These are phyloP conservation scores for Monosporozyma aquatica DNA, from an alignment of 805 yeast genomes.

Conservation along the genomic window DNA sequence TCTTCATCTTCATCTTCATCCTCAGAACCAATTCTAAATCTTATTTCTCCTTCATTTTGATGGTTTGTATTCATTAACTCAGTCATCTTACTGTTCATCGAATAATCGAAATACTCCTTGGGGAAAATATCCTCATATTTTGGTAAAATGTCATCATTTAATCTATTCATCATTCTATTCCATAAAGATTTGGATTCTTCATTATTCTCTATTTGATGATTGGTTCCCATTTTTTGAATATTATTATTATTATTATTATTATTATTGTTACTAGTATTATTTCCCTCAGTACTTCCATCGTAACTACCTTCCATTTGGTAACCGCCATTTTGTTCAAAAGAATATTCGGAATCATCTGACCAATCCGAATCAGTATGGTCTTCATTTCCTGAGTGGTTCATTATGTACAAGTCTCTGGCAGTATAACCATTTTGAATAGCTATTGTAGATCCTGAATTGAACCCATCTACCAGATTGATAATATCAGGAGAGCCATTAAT, in stretches of 20 bases:
- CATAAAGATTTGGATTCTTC: conserved; percentile 22
- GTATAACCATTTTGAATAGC: background rate
- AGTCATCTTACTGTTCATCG: conserved; percentile 2
- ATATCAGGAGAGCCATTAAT: conserved; percentile 62
- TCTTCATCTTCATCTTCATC: conserved; percentile 18
- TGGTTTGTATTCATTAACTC: background rate
- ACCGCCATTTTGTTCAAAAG: too few relatives aligned
- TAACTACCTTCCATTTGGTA: too few relatives aligned
- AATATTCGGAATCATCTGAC: background rate
- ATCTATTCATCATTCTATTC: conserved; percentile 32
- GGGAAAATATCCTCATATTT: conserved; percentile 73
- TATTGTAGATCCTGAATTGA: conserved; percentile 25
- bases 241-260: background rate
- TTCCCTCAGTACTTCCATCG: background rate
- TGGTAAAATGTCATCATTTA: conserved; percentile 45
- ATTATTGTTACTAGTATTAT: background rate
- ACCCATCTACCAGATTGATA: conserved; percentile 50
- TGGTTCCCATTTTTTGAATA: too few relatives aligned
- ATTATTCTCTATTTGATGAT: background rate
- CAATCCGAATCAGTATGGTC: background rate
- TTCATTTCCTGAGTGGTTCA: background rate
- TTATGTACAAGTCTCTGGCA: background rate
- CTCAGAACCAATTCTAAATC: background rate
- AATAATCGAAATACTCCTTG: conserved; percentile 4
- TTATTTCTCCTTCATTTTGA: background rate